Conservation (phyloP, 257 asterid genomes). For the Solanum chilense region DNA sequence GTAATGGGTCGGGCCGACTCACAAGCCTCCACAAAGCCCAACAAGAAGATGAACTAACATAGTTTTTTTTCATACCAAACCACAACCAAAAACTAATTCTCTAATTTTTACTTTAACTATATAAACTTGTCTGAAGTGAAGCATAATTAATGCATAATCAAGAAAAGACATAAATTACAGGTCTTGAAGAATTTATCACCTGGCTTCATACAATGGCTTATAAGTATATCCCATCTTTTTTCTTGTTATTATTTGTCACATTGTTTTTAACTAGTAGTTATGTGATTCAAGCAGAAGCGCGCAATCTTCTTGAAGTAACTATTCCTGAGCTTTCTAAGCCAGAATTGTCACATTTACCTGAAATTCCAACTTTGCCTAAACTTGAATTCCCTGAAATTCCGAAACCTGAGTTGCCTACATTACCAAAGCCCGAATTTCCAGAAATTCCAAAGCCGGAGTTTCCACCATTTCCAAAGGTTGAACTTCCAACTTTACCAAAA, state of each 20-base stretch:
- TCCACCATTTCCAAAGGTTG: not conserved
- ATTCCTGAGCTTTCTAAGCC: not conserved
- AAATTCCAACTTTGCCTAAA: conserved; percentile 1
- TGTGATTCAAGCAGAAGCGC: not conserved
- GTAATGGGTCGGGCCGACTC: no score
- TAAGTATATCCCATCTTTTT: not conserved
- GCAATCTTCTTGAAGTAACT: not conserved
- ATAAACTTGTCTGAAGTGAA: not conserved
- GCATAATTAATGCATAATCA: not conserved
- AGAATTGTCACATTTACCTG: conserved; percentile 9
- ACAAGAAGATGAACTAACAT: no score
- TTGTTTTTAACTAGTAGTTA: not conserved
- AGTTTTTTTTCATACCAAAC: no score
- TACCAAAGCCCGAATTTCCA: conserved; percentile 7
- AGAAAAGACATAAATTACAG: not conserved
- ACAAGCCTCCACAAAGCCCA: no score
- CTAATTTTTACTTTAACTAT: no score
- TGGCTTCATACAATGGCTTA: not conserved
- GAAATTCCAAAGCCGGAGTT: not conserved
- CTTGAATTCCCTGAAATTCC: conserved; percentile 3
- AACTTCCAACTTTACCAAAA: not conserved
- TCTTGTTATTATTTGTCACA: not conserved
- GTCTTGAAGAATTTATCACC: not conserved
- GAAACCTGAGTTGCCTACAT: not conserved
- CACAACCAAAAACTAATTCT: no score